Conservation (phyloP, 192 early-diverging fungal species). For the Podila epigama region DNA sequence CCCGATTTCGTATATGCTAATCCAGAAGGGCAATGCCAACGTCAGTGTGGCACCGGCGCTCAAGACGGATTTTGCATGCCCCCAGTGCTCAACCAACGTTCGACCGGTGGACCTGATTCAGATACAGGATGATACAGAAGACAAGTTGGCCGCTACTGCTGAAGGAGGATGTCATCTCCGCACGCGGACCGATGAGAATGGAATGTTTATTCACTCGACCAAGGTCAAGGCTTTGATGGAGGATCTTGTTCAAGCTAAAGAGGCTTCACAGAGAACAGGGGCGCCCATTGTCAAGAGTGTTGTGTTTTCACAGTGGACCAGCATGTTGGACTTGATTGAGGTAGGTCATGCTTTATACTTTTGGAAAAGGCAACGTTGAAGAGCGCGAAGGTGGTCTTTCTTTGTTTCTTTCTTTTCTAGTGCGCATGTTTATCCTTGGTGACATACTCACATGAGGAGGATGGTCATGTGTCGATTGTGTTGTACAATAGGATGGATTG, state of each 20-base stretch:
- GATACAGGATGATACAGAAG: constrained; percentile 55
- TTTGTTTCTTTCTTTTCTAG: not conserved
- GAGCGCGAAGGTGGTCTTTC: not conserved
- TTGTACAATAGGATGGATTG: constrained; percentile 51
- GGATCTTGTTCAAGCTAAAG: constrained; percentile 40
- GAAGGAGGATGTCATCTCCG: constrained; percentile 18
- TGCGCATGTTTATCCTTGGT: not conserved
- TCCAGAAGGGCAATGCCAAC: constrained; percentile 29
- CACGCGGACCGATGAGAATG: constrained; percentile 30
- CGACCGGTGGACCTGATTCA: constrained; percentile 52
- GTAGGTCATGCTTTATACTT: constrained; percentile 16
- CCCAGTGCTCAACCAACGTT: constrained; percentile 48
- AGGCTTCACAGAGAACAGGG: constrained; percentile 13
- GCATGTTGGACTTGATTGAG: constrained; percentile 82
- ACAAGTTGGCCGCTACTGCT: constrained; percentile 20
- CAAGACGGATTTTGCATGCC: constrained; percentile 50
- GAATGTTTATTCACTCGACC: constrained; percentile 50
- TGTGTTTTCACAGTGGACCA: constrained; percentile 96
- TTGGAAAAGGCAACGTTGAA: not conserved
- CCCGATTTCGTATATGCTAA: constrained; percentile 29
- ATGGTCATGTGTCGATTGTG: not conserved
- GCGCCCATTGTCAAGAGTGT: constrained; percentile 70
- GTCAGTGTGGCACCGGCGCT: constrained; percentile 34
- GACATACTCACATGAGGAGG: not conserved
- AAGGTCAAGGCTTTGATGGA: constrained; percentile 60